Percentiles rank a stretch among this genome's conserved stretches.
Conservation (phyloP, 257 asterid genomes). For the Ligustrum vulgare region DNA sequence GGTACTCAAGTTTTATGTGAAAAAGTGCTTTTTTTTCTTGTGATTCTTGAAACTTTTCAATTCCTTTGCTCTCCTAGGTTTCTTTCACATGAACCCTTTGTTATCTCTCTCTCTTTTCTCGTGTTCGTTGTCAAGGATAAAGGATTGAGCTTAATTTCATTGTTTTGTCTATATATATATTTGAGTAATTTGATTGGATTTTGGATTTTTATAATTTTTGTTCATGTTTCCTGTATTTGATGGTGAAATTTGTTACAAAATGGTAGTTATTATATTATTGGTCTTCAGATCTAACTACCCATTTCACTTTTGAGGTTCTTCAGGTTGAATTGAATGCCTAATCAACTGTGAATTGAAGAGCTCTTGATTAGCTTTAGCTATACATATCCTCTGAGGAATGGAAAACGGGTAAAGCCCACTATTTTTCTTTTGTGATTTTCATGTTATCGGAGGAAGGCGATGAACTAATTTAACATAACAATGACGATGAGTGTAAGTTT, state of each 20-base stretch:
- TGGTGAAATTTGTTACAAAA: slow-evolving; percentile 35
- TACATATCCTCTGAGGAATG: slow-evolving; percentile 34
- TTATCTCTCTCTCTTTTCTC: slow-evolving; percentile 17
- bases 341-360: slow-evolving; percentile 26
- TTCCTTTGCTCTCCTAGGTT: slow-evolving; percentile 37
- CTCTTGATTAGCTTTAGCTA: slow-evolving; percentile 19
- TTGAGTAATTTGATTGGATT: slow-evolving; percentile 40
- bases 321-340: slow-evolving; percentile 22
- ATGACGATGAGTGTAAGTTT: slow-evolving; percentile 52
- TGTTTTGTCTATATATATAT: slow-evolving; percentile 18
- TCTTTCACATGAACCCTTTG: slow-evolving; percentile 51
- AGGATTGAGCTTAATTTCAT: slow-evolving; percentile 32
- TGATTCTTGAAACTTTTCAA: slow-evolving; percentile 52
- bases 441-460: slow-evolving; percentile 33
- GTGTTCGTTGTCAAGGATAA: slow-evolving; percentile 34
- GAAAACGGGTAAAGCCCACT: slow-evolving; percentile 31
- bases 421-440: slow-evolving; percentile 25
- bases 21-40: slow-evolving; percentile 52
- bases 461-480: slow-evolving; percentile 48
- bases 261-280: slow-evolving; percentile 37
- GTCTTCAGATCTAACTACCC: slow-evolving; percentile 47
- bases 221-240: slow-evolving; percentile 15
- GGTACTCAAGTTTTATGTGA: slow-evolving; percentile 53
- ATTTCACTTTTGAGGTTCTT: slow-evolving; percentile 30
- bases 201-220: slow-evolving; percentile 30